Evolutionary conservation across 129 eudicot species (phyloP), one percentile per base, ranked within the genome.

Genomic region (Mikania micrantha): DNA sequence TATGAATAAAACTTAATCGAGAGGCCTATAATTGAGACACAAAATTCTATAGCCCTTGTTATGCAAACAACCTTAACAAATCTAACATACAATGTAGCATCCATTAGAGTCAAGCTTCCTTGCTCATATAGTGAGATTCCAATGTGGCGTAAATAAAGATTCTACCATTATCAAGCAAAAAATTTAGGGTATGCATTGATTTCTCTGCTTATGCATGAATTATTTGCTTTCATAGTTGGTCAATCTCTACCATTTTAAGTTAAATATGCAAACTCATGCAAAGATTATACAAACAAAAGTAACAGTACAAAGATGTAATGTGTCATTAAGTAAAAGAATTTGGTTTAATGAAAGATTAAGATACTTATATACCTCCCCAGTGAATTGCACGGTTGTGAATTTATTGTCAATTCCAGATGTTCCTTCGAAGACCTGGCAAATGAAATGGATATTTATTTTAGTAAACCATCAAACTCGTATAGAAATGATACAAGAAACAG

Each of bases 371-470:
- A 93, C 98, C 95, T 88, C 98, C 68, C 98, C 96, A 15, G 96
- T 93, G 77, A 93, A 93, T 71, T 93, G 96, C 40, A 93, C 98
- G 6, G 98, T 93, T 64, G 96, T 93, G 74, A 78, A 88, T 77
- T 93, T 93, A 69, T 84, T 93, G 88, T 93, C 98, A 60, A 93
- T 93, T 70, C 96, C 98, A 77, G 98, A 93, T 54, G 98, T 93
- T 71, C 98, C 98, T 86, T 93, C 96, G 50, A 93, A 93, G 32
- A 93, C 98, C 95, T 91, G 82, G 64, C 70, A 47, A 72, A 59
- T 9, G 16, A 32, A 47, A 34, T 42, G 59, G 6, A 61, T 34
- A 35, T 48, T 32, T 32, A 7, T 25, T 60, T 45, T 20, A 48
- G 61, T 19, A 60, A 9, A 61, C 6, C 34, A 72, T 34, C 38